These are phyloP conservation scores for Penicillium hordei DNA, from an alignment of 2,329 filamentous ascomycete genomes.

Conservation along the genomic window DNA sequence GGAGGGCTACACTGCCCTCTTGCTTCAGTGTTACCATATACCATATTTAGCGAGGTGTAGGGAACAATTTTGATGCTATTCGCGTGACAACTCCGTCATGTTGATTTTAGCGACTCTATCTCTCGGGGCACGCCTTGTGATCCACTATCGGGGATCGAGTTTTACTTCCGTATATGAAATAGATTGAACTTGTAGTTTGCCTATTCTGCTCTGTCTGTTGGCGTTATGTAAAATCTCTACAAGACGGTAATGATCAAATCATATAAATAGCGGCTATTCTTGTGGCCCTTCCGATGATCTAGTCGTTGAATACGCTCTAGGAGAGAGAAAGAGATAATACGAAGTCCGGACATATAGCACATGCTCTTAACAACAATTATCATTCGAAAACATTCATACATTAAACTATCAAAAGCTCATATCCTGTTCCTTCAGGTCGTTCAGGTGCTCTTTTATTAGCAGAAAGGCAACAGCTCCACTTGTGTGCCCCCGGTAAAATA, in stretches of 20 bases:
- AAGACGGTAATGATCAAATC: background rate
- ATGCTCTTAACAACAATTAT: background rate
- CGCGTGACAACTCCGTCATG: background rate
- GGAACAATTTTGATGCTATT: no score
- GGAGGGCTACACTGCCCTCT: background rate
- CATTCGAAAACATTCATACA: background rate
- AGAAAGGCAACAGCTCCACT: background rate
- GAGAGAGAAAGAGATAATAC: background rate
- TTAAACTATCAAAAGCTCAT: background rate
- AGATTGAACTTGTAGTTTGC: background rate
- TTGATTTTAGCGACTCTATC: background rate
- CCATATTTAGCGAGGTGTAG: background rate
- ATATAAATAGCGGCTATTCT: background rate
- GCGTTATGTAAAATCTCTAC: background rate
- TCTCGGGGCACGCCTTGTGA: background rate
- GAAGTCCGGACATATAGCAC: background rate
- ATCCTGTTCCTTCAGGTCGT: background rate
- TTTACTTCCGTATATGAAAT: background rate
- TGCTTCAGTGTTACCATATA: background rate
- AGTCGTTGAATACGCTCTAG: background rate
- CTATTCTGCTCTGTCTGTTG: background rate
- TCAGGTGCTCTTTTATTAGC: background rate
- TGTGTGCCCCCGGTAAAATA: background rate
- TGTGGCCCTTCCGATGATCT: background rate
- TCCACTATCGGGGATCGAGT: background rate